Conservation (phyloP, 768 basidiomycete species). For the Boletus rex-veris region DNA sequence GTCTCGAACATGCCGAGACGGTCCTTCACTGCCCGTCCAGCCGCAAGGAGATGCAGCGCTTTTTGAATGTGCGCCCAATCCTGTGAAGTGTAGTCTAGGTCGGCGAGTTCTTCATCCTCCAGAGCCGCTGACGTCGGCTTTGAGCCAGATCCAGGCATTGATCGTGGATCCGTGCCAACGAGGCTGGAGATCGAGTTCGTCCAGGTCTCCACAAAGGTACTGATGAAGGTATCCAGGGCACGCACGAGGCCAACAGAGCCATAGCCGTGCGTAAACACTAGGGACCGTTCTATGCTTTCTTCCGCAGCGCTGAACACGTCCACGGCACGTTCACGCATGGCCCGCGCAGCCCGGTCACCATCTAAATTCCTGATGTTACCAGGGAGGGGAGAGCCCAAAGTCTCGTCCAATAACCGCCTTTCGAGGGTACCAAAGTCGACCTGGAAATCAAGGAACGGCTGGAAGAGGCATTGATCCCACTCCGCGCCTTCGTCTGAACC, state of each 20-base stretch:
- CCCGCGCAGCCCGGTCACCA: constrained; percentile 49
- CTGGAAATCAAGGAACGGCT: constrained; percentile 92
- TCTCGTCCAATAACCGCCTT: constrained; percentile 59
- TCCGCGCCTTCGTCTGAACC: constrained; percentile 35
- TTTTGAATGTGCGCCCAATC: constrained; percentile 89
- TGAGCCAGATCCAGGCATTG: constrained; percentile 28
- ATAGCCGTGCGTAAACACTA: constrained; percentile 86
- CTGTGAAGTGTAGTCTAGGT: constrained; percentile 81
- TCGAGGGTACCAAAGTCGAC: constrained; percentile 81
- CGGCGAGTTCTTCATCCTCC: constrained; percentile 61
- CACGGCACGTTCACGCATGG: constrained; percentile 70
- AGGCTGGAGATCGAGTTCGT: constrained; percentile 48
- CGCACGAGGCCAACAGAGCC: constrained; percentile 70
- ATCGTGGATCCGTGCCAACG: constrained; percentile 27
- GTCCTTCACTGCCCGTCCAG: constrained; percentile 69
- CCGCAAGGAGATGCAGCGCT: constrained; percentile 78
- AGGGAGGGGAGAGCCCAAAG: constrained; percentile 47
- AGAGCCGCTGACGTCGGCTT: constrained; percentile 19
- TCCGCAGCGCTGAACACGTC: constrained; percentile 78
- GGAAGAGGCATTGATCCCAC: constrained; percentile 92
- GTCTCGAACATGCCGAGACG: constrained; percentile 66
- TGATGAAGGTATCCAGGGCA: constrained; percentile 69
- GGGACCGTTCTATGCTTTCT: constrained; percentile 72
- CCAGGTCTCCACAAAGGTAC: constrained; percentile 66
- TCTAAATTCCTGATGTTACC: constrained; percentile 19